These are phyloP conservation scores for Calonectria henricotiae DNA, from an alignment of 2,329 filamentous ascomycete genomes.

Conservation along the genomic window DNA sequence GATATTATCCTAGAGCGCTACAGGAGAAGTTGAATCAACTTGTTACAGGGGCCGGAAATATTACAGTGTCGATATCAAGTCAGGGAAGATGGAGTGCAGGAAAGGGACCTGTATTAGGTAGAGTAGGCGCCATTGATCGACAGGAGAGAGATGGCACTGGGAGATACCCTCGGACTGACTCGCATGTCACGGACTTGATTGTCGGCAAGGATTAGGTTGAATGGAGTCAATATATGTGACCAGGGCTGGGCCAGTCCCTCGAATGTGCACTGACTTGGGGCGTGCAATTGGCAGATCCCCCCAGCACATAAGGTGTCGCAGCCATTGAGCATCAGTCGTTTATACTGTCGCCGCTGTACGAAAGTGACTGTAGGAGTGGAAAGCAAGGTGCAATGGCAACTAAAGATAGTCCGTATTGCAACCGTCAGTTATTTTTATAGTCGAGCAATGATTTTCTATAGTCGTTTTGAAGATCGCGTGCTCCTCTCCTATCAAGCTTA, in stretches of 20 bases:
- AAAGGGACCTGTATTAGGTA: conserved; percentile 4
- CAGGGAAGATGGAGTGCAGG: background rate
- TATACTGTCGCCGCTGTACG: background rate
- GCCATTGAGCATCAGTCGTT: too few relatives aligned
- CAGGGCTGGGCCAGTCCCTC: background rate
- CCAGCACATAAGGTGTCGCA: background rate
- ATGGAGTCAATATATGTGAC: background rate
- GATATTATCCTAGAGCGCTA: background rate
- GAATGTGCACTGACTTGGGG: conserved; percentile 5
- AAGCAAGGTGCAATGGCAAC: background rate
- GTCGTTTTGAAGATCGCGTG: conserved; percentile 25
- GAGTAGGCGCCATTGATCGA: background rate
- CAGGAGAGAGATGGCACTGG: background rate
- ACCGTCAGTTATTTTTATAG: background rate
- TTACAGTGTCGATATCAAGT: background rate
- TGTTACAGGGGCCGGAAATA: background rate
- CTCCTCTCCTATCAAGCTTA: conserved; percentile 18
- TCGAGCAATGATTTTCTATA: conserved; percentile 14
- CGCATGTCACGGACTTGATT: background rate
- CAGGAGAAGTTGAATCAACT: background rate
- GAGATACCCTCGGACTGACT: background rate
- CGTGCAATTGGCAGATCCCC: conserved; percentile 3
- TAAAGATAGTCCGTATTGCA: conserved; percentile 7
- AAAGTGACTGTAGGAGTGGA: background rate
- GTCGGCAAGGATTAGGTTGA: conserved; percentile 4